These are phyloP conservation scores for Apiospora malaysiana DNA, from an alignment of 2,329 filamentous ascomycete genomes.

Conservation along the genomic window DNA sequence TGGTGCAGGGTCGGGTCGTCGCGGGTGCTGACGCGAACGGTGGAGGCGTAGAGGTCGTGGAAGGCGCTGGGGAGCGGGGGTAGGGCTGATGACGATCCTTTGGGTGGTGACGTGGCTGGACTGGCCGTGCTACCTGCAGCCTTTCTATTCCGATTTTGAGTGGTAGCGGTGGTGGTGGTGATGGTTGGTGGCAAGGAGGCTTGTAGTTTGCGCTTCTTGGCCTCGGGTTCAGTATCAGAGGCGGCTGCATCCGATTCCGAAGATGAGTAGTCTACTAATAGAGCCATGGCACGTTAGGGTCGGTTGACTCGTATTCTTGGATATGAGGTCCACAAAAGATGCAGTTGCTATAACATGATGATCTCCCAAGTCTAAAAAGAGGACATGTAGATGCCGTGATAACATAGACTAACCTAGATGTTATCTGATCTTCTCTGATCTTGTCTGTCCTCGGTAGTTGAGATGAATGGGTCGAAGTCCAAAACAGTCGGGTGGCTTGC, in stretches of 20 bases:
- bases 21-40: constrained; percentile 74
- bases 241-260: background rate
- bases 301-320: background rate
- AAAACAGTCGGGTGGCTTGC: constrained; percentile 16
- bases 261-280: constrained; percentile 16
- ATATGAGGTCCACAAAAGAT: background rate
- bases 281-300: background rate
- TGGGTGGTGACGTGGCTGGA: background rate
- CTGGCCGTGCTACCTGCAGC: background rate
- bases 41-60: constrained; percentile 87
- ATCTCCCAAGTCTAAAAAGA: background rate
- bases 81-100: constrained; percentile 40
- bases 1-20: constrained; percentile 88
- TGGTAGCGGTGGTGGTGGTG: background rate
- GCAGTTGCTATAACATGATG: background rate
- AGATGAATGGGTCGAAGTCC: constrained; percentile 6
- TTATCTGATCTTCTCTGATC: background rate
- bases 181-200: background rate
- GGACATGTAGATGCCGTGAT: background rate
- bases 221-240: background rate
- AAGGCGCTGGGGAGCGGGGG: constrained; percentile 82
- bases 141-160: background rate
- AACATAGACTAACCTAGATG: too few relatives aligned
- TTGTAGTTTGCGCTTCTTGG: background rate
- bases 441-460: background rate